Percentiles rank a stretch among this genome's conserved stretches.
Conservation (phyloP, 2,329 filamentous ascomycete genomes). For the Paraphoma sp. region DNA sequence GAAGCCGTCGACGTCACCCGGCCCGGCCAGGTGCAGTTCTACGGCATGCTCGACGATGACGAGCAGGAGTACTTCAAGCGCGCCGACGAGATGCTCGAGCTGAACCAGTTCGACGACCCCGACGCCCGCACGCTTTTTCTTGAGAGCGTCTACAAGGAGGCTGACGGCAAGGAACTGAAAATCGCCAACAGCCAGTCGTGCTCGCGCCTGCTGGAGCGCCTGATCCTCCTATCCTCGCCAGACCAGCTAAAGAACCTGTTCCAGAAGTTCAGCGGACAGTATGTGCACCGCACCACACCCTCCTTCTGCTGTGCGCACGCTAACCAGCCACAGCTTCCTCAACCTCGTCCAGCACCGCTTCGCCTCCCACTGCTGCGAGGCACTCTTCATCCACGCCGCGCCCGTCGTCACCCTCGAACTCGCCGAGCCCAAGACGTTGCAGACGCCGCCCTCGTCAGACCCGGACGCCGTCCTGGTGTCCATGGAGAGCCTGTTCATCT, state of each 20-base stretch:
- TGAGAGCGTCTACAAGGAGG: conserved; percentile 84
- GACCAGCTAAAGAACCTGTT: conserved; percentile 87
- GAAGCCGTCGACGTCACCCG: conserved; percentile 40
- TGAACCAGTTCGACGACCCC: conserved; percentile 81
- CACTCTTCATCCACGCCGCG: conserved; percentile 84
- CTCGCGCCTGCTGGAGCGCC: conserved; percentile 87
- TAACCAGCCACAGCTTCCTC: conserved; percentile 65
- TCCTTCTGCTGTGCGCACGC: conserved; percentile 1
- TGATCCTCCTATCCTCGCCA: conserved; percentile 81
- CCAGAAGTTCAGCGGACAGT: conserved; percentile 81
- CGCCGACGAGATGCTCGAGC: conserved; percentile 86
- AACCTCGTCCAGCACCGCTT: conserved; percentile 94
- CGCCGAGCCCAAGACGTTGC: conserved; percentile 53
- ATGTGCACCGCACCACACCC: conserved; percentile 31
- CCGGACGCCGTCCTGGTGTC: conserved; percentile 62
- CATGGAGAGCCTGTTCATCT: conserved; percentile 86
- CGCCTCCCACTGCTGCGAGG: conserved; percentile 96
- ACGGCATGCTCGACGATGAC: conserved; percentile 88
- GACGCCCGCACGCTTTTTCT: conserved; percentile 67
- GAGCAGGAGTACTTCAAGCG: conserved; percentile 96
- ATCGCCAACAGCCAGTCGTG: conserved; percentile 95
- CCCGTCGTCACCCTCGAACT: conserved; percentile 79
- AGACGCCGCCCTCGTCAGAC: conserved; percentile 54
- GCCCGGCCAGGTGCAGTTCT: conserved; percentile 75
- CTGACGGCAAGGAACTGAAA: conserved; percentile 91